A percentile compares a stretch with the other conserved stretches of the same genome.
Evolutionary conservation across 352 stramenopile genomes (phyloP).

Genomic region (Phytophthora foliorum): DNA sequence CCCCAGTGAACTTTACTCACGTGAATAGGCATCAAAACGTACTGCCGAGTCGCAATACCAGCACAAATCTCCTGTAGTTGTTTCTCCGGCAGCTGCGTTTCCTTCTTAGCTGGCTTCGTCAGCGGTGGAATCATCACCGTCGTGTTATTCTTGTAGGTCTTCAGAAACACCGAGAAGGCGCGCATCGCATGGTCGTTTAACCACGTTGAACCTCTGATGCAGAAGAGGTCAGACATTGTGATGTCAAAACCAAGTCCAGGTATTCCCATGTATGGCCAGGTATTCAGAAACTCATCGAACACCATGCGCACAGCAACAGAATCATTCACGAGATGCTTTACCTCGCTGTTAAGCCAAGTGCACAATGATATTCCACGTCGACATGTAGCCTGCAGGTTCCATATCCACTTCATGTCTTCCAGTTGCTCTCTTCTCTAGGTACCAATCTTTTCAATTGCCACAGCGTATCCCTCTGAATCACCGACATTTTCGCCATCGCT

Average conservation of each 20-base stretch:
- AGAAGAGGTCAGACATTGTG: too few species aligned
- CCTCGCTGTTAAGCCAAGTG: slow-evolving; percentile 13
- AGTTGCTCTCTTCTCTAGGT: slow-evolving; percentile 6
- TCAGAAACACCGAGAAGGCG: slow-evolving; percentile 6
- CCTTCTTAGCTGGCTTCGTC: background rate
- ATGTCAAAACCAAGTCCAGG: background rate
- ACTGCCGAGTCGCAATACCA: background rate
- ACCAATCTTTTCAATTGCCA: slow-evolving; percentile 12
- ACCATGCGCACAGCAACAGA: background rate
- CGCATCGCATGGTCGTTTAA: slow-evolving; percentile 5
- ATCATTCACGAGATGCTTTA: background rate
- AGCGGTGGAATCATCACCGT: slow-evolving; percentile 8
- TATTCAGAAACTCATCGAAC: slow-evolving; percentile 8
- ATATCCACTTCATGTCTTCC: slow-evolving; percentile 20
- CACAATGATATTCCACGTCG: too few species aligned
- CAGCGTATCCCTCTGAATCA: background rate
- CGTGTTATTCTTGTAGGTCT: slow-evolving; percentile 7
- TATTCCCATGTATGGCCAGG: slow-evolving; percentile 3
- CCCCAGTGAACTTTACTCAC: slow-evolving; percentile 5
- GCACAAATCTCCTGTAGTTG: slow-evolving; percentile 3
- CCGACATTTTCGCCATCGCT: slow-evolving; percentile 7
- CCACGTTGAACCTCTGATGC: too few species aligned
- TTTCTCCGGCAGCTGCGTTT: background rate
- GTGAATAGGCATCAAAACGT: slow-evolving; percentile 12
- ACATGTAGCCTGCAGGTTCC: slow-evolving; percentile 16